phyloP scores from a whole-genome alignment of 805 yeast species.

The Nakazawaea wyomingensis region DNA sequence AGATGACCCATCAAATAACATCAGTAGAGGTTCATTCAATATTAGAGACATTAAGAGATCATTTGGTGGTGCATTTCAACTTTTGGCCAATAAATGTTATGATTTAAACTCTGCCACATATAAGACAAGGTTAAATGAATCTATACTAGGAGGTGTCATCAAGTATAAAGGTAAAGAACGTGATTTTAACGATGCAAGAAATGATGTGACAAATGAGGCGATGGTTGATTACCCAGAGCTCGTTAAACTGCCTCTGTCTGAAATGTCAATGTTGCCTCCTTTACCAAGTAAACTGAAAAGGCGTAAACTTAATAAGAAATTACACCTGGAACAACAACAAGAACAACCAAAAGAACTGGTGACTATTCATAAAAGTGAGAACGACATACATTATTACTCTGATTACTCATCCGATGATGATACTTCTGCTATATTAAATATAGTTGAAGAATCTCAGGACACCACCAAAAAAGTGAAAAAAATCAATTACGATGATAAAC shows the following conservation, averaged over 20 bases:
- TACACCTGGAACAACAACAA: constrained; percentile 18
- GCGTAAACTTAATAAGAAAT: constrained; percentile 17
- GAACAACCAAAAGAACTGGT: too few species aligned
- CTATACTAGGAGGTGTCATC: constrained; percentile 76
- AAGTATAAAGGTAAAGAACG: constrained; percentile 69
- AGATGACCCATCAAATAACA: constrained; percentile 74
- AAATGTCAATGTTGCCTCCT: too few species aligned
- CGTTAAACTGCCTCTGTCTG: too few species aligned
- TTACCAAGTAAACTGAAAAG: constrained; percentile 18
- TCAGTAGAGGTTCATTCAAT: constrained; percentile 81
- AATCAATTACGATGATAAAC: neutral
- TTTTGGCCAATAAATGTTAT: constrained; percentile 70
- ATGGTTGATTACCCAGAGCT: too few species aligned
- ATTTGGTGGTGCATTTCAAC: constrained; percentile 82
- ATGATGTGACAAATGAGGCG: constrained; percentile 59
- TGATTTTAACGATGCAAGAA: constrained; percentile 73
- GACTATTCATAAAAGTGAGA: constrained; percentile 27
- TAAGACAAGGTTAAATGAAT: constrained; percentile 61
- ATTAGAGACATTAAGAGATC: constrained; percentile 75
- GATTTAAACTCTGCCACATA: constrained; percentile 62
- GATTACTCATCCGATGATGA: constrained; percentile 31
- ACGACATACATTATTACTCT: constrained; percentile 37
- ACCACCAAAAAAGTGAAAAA: neutral
- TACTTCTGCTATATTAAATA: constrained; percentile 16
- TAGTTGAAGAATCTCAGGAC: constrained; percentile 10